Evolutionary conservation across 768 basidiomycete species (phyloP).

Genomic region (Tulasnella sp.): DNA sequence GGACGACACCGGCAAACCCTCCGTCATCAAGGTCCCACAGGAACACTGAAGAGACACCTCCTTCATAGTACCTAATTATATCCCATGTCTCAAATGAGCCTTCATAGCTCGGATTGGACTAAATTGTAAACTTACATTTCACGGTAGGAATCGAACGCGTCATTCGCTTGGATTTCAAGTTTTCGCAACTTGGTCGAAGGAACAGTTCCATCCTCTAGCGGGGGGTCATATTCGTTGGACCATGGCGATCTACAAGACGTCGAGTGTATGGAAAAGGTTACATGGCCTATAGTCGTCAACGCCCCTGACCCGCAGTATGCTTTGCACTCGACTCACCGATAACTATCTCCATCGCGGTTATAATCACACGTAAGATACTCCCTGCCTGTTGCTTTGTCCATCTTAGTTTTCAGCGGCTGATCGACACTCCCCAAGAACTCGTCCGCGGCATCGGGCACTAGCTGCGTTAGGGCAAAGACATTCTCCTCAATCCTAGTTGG

Average conservation of each 20-base stretch:
- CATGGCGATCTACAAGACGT: slow-evolving; percentile 69
- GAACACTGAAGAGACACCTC: slow-evolving; percentile 94
- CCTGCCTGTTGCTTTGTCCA: slow-evolving; percentile 66
- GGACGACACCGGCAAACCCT: slow-evolving; percentile 90
- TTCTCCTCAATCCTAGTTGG: slow-evolving; percentile 83
- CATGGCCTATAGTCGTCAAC: neutral
- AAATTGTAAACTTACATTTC: slow-evolving; percentile 55
- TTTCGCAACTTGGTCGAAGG: slow-evolving; percentile 82
- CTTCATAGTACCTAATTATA: slow-evolving; percentile 76
- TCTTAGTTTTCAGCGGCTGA: slow-evolving; percentile 75
- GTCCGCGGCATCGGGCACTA: slow-evolving; percentile 89
- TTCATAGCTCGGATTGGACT: neutral
- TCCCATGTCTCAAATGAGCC: neutral
- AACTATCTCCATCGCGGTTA: slow-evolving; percentile 84
- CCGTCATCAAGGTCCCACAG: slow-evolving; percentile 97
- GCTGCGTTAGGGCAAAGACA: slow-evolving; percentile 62
- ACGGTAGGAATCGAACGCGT: slow-evolving; percentile 94
- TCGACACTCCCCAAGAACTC: slow-evolving; percentile 92
- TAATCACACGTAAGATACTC: slow-evolving; percentile 94
- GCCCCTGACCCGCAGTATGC: neutral
- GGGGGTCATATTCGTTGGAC: slow-evolving; percentile 94
- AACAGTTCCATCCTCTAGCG: slow-evolving; percentile 75
- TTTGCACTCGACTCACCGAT: slow-evolving; percentile 55
- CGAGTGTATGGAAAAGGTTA: neutral
- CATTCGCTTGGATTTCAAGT: slow-evolving; percentile 86